These are phyloP conservation scores for Pseudogymnoascus sp. DNA, from an alignment of 2,329 filamentous ascomycete species.

Conservation along the genomic window DNA sequence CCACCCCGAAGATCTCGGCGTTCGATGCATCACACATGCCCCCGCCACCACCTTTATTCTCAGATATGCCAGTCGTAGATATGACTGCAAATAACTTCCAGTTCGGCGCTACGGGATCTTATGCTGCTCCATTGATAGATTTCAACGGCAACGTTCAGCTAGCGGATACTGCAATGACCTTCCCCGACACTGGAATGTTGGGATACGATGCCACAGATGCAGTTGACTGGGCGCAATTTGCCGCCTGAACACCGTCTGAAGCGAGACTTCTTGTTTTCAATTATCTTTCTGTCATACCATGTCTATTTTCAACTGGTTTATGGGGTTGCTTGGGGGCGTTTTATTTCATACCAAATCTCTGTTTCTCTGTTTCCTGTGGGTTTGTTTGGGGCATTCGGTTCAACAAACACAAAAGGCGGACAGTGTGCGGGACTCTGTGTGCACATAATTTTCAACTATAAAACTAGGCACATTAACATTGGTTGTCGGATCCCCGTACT, in stretches of 20 bases:
- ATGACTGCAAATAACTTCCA: background rate
- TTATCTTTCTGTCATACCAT: background rate
- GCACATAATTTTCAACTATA: slow-evolving; percentile 3
- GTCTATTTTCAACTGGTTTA: background rate
- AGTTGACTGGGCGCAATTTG: slow-evolving; percentile 2
- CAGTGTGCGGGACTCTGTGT: background rate
- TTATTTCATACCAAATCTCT: background rate
- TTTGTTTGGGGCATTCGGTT: background rate
- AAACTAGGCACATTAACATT: background rate
- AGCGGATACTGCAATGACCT: background rate
- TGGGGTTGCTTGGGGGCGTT: background rate
- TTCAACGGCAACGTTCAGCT: background rate
- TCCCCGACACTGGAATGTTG: background rate
- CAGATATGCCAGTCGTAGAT: background rate
- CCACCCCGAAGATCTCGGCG: background rate
- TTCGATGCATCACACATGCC: slow-evolving; percentile 5
- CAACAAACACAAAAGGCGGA: background rate
- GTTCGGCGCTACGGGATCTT: background rate
- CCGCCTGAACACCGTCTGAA: background rate
- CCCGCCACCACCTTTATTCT: background rate
- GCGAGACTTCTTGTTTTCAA: slow-evolving; percentile 1
- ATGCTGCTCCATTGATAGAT: background rate
- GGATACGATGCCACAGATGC: background rate
- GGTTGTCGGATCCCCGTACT: background rate
- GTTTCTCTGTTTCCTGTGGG: background rate